phyloP scores from a whole-genome alignment of 2,329 filamentous ascomycete species.

The Drechslerella coelobrocha region DNA sequence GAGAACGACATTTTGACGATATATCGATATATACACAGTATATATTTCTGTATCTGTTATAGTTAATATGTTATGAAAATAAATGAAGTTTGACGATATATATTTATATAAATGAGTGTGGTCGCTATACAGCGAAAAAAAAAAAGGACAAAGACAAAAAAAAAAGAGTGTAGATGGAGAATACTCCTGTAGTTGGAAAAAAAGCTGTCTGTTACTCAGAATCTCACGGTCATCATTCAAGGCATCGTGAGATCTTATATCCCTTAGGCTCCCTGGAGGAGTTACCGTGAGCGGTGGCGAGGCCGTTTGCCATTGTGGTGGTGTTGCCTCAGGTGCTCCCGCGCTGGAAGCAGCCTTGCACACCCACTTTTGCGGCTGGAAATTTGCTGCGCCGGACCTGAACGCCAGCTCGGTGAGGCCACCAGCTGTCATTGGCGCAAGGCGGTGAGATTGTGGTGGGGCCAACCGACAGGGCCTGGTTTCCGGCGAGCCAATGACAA shows the following conservation, averaged over 20 bases:
- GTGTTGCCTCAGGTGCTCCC: slow-evolving; percentile 23
- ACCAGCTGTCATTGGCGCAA: slow-evolving; percentile 27
- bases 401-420: slow-evolving; percentile 27
- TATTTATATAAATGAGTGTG: slow-evolving; percentile 42
- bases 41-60: too few relatives aligned
- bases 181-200: slow-evolving; percentile 29
- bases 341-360: slow-evolving; percentile 32
- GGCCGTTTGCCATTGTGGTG: background rate
- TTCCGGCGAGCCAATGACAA: slow-evolving; percentile 26
- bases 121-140: slow-evolving; percentile 41
- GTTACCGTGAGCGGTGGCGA: background rate
- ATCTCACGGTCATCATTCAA: slow-evolving; percentile 13
- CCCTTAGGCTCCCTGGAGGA: slow-evolving; percentile 18
- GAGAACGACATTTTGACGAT: slow-evolving; percentile 32
- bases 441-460: slow-evolving; percentile 46
- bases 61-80: too few relatives aligned
- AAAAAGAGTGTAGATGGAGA: slow-evolving; percentile 44
- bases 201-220: background rate
- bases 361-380: slow-evolving; percentile 16
- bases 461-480: slow-evolving; percentile 18
- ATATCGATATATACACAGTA: background rate
- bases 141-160: slow-evolving; percentile 13
- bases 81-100: background rate
- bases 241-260: slow-evolving; percentile 38
- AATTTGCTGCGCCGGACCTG: slow-evolving; percentile 42